These are phyloP conservation scores for Dictyophora rubrovolvata DNA, from an alignment of 768 basidiomycete species.

Conservation along the genomic window DNA sequence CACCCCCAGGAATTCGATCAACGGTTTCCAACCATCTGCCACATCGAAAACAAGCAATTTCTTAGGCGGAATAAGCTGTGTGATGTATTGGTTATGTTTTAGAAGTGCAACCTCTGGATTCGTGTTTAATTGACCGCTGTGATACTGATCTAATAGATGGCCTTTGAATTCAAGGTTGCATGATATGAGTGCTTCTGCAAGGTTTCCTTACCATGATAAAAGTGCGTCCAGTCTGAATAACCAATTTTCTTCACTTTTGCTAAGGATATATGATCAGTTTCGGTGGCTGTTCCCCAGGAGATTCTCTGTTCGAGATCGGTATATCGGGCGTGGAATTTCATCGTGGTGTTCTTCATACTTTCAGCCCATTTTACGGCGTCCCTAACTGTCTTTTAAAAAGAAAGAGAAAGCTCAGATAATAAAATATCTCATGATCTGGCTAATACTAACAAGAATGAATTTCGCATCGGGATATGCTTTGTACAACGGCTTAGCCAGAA, in stretches of 20 bases:
- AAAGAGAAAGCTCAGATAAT: not conserved
- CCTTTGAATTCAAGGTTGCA: no score
- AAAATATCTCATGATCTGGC: not conserved
- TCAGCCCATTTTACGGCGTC: constrained; percentile 1
- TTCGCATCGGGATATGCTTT: constrained; percentile 7
- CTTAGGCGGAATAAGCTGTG: not conserved
- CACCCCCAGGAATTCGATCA: constrained; percentile 5
- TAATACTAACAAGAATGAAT: constrained; percentile 1
- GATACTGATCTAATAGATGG: not conserved
- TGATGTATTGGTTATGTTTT: not conserved
- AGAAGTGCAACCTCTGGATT: not conserved
- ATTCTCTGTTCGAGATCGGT: not conserved
- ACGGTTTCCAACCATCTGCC: constrained; percentile 1
- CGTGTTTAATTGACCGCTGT: not conserved
- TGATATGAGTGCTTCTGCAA: no score
- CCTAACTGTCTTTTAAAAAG: not conserved
- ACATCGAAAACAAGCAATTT: constrained; percentile 5
- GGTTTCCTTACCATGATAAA: not conserved
- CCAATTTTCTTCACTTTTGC: not conserved
- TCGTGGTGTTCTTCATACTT: not conserved
- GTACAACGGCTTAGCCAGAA: not conserved
- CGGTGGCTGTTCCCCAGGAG: not conserved
- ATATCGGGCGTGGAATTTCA: not conserved
- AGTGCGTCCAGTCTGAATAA: not conserved
- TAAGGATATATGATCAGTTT: not conserved